These are phyloP conservation scores for Puccinia triticina DNA, from an alignment of 1,284 basidiomycete species.

Conservation along the genomic window DNA sequence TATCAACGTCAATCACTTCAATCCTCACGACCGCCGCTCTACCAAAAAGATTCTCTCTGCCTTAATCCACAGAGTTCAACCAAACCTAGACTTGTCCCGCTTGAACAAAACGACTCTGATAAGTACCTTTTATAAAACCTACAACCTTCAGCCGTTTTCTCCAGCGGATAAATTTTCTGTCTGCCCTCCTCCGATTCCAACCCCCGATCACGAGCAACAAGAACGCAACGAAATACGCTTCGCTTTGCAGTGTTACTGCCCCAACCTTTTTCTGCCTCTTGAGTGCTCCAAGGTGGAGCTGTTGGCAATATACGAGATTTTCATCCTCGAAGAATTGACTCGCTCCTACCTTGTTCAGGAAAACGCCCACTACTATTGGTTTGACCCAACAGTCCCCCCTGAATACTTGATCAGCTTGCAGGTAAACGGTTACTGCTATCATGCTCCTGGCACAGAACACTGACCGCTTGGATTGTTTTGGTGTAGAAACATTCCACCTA, in stretches of 20 bases:
- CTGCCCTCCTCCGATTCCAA: not conserved
- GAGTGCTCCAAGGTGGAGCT: not conserved
- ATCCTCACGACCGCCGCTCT: not conserved
- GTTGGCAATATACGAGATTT: not conserved
- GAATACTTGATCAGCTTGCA: not conserved
- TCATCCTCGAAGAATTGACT: not conserved
- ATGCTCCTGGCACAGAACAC: not conserved
- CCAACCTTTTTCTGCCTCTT: not conserved
- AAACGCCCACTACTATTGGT: not conserved
- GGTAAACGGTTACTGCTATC: too few species aligned
- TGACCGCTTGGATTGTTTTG: too few species aligned
- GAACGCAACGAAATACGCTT: not conserved
- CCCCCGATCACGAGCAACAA: not conserved
- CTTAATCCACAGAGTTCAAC: not conserved
- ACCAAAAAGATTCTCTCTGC: not conserved
- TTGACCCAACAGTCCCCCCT: not conserved
- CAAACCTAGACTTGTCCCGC: too few species aligned
- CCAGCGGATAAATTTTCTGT: not conserved
- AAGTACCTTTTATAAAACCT: not conserved
- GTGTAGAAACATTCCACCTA: too few species aligned
- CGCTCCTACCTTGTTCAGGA: not conserved
- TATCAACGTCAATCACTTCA: not conserved
- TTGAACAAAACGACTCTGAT: not conserved
- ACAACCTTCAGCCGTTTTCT: not conserved
- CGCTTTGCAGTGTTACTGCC: constrained; percentile 21